These are phyloP conservation scores for Metarhizium sp. DNA, from an alignment of 2,329 filamentous ascomycete genomes.

Conservation along the genomic window DNA sequence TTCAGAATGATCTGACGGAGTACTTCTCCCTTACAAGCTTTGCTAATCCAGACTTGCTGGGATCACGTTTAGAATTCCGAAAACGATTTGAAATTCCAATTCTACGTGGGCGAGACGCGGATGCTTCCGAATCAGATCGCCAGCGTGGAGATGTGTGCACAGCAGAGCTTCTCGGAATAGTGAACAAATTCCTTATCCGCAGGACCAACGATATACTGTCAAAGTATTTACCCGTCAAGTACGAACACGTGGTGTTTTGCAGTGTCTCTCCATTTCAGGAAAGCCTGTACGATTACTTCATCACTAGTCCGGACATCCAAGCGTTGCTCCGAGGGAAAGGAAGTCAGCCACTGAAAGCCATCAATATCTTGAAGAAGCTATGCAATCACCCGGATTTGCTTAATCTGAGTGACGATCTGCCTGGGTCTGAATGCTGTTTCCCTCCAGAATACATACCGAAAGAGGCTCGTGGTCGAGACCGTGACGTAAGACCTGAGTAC, in stretches of 20 bases:
- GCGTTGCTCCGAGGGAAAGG: constrained; percentile 86
- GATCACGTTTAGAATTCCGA: constrained; percentile 81
- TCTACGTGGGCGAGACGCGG: constrained; percentile 80
- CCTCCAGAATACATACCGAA: constrained; percentile 85
- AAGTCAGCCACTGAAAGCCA: constrained; percentile 92
- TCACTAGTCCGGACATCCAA: constrained; percentile 90
- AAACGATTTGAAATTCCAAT: constrained; percentile 94
- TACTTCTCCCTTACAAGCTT: constrained; percentile 96
- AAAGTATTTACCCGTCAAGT: constrained; percentile 96
- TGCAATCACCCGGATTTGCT: constrained; percentile 97
- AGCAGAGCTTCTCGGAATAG: constrained; percentile 67
- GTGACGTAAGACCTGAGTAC: constrained; percentile 91
- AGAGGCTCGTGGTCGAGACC: constrained; percentile 77
- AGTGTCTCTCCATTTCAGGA: constrained; percentile 88
- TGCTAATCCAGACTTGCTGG: constrained; percentile 86
- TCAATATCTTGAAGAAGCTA: constrained; percentile 93
- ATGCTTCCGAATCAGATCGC: constrained; percentile 73
- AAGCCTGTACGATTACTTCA: constrained; percentile 93
- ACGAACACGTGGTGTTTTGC: constrained; percentile 98
- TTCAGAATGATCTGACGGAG: constrained; percentile 96
- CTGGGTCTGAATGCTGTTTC: constrained; percentile 72
- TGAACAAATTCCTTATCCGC: constrained; percentile 98
- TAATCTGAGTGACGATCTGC: constrained; percentile 71
- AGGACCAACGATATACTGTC: constrained; percentile 96
- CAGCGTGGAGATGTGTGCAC: constrained; percentile 78